phyloP scores from a whole-genome alignment of 225 moss, liverwort and hornwort genomes.

The Neckera pumila region DNA sequence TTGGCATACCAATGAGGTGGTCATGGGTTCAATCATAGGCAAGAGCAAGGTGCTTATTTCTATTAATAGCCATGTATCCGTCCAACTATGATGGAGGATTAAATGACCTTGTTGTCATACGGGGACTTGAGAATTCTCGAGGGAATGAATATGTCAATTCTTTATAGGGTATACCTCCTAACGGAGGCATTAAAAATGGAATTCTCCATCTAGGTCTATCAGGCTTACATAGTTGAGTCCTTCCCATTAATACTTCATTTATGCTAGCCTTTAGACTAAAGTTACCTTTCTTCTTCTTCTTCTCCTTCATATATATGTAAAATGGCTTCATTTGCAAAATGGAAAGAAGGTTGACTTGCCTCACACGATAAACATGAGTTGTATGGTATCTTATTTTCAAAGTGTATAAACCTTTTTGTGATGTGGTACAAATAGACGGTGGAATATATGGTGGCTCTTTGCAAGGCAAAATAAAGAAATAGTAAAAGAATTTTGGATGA shows the following conservation, averaged over 20 bases:
- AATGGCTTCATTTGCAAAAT: neutral
- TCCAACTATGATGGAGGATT: accelerated
- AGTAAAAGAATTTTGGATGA: neutral
- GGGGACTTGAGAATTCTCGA: accelerated
- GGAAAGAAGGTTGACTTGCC: neutral
- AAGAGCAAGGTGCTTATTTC: too few relatives aligned
- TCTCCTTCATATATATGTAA: neutral
- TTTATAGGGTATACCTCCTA: neutral
- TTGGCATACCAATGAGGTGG: too few relatives aligned
- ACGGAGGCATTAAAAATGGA: neutral
- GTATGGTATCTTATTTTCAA: accelerated
- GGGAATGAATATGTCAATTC: accelerated
- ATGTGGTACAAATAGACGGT: too few relatives aligned
- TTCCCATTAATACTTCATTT: neutral
- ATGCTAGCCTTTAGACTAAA: accelerated
- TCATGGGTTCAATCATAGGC: too few relatives aligned
- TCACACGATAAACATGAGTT: neutral
- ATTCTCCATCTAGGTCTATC: accelerated
- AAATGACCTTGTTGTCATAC: neutral
- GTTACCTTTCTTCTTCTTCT: neutral
- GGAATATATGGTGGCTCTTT: too few relatives aligned
- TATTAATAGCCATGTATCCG: neutral
- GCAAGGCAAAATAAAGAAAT: neutral
- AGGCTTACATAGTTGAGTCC: neutral
- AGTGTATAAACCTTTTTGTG: neutral